A percentile compares a stretch with the other conserved stretches of the same genome.
Evolutionary conservation across 2,329 filamentous ascomycete genomes (phyloP).

Genomic region (Talaromyces pinophilus): DNA sequence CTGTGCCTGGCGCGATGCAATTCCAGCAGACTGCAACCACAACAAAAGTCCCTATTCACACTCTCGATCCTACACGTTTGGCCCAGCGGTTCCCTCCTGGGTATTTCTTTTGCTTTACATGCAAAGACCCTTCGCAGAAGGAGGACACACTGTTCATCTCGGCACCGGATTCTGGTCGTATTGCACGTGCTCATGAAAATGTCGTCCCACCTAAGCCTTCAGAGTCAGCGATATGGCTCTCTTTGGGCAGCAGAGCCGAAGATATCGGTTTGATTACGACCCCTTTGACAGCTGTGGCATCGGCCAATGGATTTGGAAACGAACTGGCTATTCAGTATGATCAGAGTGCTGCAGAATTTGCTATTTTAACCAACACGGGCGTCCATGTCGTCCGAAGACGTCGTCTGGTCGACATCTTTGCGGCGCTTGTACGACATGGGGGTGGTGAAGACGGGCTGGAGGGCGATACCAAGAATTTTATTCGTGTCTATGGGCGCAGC

Average conservation of each 20-base stretch:
- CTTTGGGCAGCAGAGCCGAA: slow-evolving; percentile 71
- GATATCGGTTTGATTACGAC: slow-evolving; percentile 76
- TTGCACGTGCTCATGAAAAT: slow-evolving; percentile 60
- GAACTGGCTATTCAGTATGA: slow-evolving; percentile 97
- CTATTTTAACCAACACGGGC: slow-evolving; percentile 86
- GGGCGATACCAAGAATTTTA: slow-evolving; percentile 78
- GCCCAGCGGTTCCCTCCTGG: slow-evolving; percentile 72
- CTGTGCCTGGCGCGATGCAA: slow-evolving; percentile 30
- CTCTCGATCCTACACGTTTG: slow-evolving; percentile 44
- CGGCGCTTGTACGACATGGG: slow-evolving; percentile 71
- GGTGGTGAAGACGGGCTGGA: slow-evolving; percentile 74
- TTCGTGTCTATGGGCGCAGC: slow-evolving; percentile 79
- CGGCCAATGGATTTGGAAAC: slow-evolving; percentile 83
- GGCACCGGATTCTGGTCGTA: slow-evolving; percentile 83
- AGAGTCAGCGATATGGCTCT: slow-evolving; percentile 79
- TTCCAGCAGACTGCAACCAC: slow-evolving; percentile 42
- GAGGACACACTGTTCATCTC: slow-evolving; percentile 77
- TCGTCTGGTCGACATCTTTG: slow-evolving; percentile 88
- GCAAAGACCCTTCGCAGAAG: slow-evolving; percentile 60
- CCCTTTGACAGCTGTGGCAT: slow-evolving; percentile 67
- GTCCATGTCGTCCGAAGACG: slow-evolving; percentile 82
- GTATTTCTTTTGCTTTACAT: slow-evolving; percentile 84
- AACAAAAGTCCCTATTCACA: slow-evolving; percentile 53
- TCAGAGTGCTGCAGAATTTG: slow-evolving; percentile 75
- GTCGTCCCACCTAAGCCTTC: slow-evolving; percentile 63